Base-by-base conservation (phyloP, 2,329 filamentous ascomycete genomes). In the Chrysoporthe cubensis region DNA sequence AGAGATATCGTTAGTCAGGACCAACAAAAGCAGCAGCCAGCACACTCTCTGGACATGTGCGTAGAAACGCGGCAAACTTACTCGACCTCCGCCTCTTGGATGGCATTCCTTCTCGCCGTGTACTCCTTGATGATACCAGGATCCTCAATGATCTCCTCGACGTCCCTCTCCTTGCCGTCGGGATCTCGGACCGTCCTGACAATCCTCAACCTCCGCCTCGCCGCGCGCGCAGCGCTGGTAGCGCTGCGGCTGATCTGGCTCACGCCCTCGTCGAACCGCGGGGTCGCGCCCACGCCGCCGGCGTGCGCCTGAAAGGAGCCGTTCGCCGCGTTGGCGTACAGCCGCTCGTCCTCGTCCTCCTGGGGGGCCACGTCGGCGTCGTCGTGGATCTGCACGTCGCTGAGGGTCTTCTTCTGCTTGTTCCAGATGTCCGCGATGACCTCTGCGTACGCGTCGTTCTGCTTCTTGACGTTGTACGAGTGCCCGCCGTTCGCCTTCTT, bases 381-480 rank as follows among this genome's bases (percentile, higher is more conserved):
- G 63, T 88, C 87, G 72, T 88, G 90, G 69, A 93, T 90, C 59
- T 90, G 86, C 1, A 82, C 82, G 67, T 96, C 91, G 7, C 90
- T 90, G 7, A 98, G 83, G 64, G 91, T 95, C 16, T 87, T 81
- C 78, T 91, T 93, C 78, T 98, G 95, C 72, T 91, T 90, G 69
- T 93, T 90, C 96, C 96, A 99, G 70, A 98, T 97, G 69, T 92
- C 89, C 66, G 90, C 88, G 73, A 99, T 97, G 32, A 93, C 93
- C 64, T 94, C 90, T 73, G 96, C 93, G 77, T 99, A 99, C 74
- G 93, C 91, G 70, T 89, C 90, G 75, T 98, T 93, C 78, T 99
- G 96, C 72, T 92, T 90, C 76, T 95, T 96, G 69, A 99, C 96
- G 71, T 99, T 99, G 82, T 99, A 99, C 73, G 93, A 94, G 79